Evolutionary conservation across 1,284 basidiomycete species (phyloP), one percentile per base, ranked within the genome.

Genomic region (Apiotrichum domesticum): DNA sequence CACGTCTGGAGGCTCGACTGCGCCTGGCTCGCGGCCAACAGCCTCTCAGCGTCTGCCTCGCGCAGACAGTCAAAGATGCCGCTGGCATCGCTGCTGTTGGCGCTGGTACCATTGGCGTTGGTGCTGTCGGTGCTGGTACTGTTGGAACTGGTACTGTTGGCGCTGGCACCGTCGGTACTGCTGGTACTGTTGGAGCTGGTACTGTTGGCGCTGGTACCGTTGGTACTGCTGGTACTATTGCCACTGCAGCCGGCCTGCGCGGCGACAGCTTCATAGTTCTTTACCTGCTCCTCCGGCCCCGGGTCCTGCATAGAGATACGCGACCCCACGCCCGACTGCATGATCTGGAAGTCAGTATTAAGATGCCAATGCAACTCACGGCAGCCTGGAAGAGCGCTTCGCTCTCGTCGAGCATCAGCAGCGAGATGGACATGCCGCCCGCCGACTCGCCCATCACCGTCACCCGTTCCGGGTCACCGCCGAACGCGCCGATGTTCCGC

Each of bases 401-500:
- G 39, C 62, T 52, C 15, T 58, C 61, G 15, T 71, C 63, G 15
- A 77, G 61, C 57, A 69, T 66, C 9, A 74, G 66, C 40, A 69
- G 42, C 3, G 66, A 60, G 48, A 75, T 69, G 6, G 65, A 59
- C 37, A 76, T 74, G 5, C 72, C 71, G 9, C 77, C 75, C 0
- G 77, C 76, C 3, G 65, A 70, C 57, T 78, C 69, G 7, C 78
- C 77, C 55, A 71, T 71, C 29, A 77, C 64, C 1, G 76, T 77
- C 3, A 75, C 67, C 15, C 62, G 63, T 14, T 59, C 55, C 6
- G 68, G 65, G 59, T 81, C 75, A 15, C 81, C 81, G 3, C 80
- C 80, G 55, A 80, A 81, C 3, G 67, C 65, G 34, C 58, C 63
- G 50, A 82, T 79, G 61, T 81, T 76, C 52, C 74, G 46, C 49